phyloP scores from a whole-genome alignment of 1,284 basidiomycete species.

The Coniferiporia weirii region DNA sequence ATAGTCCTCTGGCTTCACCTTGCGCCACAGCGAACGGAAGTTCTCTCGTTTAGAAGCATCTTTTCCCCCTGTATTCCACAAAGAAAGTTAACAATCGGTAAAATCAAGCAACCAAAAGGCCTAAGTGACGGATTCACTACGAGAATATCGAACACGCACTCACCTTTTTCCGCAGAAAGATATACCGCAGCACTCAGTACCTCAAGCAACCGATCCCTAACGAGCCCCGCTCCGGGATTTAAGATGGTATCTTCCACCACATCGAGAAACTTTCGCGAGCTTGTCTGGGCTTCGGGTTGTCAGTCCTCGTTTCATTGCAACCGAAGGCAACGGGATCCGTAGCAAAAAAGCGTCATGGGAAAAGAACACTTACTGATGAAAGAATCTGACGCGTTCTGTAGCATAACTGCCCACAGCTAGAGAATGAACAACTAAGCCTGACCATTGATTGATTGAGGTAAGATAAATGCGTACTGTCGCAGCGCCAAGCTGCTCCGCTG shows the following conservation, averaged over 20 bases:
- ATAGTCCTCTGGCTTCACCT: conserved; percentile 8
- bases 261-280: conserved; percentile 72
- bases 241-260: conserved; percentile 63
- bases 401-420: conserved; percentile 81
- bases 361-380: conserved; percentile 40
- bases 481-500: conserved; percentile 64
- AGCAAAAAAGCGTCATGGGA: too few relatives aligned
- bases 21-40: conserved; percentile 14
- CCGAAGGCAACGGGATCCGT: not conserved
- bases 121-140: not conserved
- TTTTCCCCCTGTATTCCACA: conserved; percentile 1
- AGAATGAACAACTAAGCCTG: not conserved
- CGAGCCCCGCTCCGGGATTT: conserved; percentile 61
- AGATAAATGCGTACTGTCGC: conserved; percentile 47
- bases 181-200: conserved; percentile 70
- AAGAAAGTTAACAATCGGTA: not conserved
- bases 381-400: conserved; percentile 60
- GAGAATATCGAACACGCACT: conserved; percentile 20
- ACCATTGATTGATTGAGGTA: conserved; percentile 5
- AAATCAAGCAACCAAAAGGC: not conserved
- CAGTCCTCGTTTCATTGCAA: not conserved
- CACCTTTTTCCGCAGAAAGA: conserved; percentile 44
- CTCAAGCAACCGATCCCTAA: conserved; percentile 64
- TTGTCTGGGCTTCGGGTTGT: conserved; percentile 42
- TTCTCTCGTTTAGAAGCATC: conserved; percentile 12